Base-by-base conservation (phyloP, 257 asterid genomes). In the Primulina huaijiensis region DNA sequence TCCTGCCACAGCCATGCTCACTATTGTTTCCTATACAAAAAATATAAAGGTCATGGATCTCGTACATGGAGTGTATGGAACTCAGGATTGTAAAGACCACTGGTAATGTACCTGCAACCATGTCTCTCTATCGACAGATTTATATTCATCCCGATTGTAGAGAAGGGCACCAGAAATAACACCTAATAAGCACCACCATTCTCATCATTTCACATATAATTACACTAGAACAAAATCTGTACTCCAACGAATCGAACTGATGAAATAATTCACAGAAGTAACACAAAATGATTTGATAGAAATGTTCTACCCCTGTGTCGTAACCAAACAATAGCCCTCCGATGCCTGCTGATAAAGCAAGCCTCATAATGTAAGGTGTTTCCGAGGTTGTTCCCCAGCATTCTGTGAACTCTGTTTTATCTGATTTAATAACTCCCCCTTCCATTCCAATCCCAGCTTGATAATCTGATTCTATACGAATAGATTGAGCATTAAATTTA, bases 111-210 rank as follows among this genome's bases (percentile, higher is more conserved):
- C 57, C 57, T 50, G 57, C 21, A 50, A 50, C 57, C 57, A 50
- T 14, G 57, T 50, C 7, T 50, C 0, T 16, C 56, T 58, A 56
- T 76, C 73, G 9, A 90, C 97, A 6, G 84, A 35, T 62, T 70
- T 70, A 53, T 69, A 90, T 17, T 87, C 96, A 21, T 87, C 90
- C 27, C 83, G 78, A 69, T 88, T 90, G 75, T 90, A 90, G 25
- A 90, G 94, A 55, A 87, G 79, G 25, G 97, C 97, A 58, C 97
- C 97, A 11, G 97, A 90, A 65, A 90, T 90, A 79, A 90, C 97
- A 72, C 97, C 95, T 89, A 62, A 46, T n/a, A 31, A 64, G 61
- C 70, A 75, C 21, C 56, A 50, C 53, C 12, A 21, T 72, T 5
- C 40, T 21, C 30, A 64, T 69, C 21, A 82, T 19, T 20, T 23